Base-by-base conservation (phyloP, 768 basidiomycete genomes). In the Hemileccinum impolitum region DNA sequence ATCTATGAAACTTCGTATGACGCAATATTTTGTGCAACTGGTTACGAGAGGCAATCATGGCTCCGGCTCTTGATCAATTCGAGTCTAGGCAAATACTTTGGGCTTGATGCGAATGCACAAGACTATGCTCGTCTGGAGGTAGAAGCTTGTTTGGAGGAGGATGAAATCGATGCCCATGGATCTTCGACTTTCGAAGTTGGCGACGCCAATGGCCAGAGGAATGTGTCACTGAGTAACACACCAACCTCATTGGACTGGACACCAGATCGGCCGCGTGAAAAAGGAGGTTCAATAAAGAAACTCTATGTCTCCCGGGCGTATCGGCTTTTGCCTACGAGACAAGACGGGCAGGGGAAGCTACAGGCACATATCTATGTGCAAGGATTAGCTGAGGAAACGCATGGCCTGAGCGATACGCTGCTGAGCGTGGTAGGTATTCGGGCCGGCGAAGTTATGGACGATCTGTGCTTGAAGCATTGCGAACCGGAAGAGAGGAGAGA, bases 21-120 rank as follows among this genome's bases (percentile, higher is more conserved):
- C 56, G 68, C 62, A 23, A 59, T 81, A 56, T 60, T 81, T 44
- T 79, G 75, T 59, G 78, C 77, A 2, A 80, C 79, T 11, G 79
- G 79, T 12, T 81, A 80, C 57, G 72, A 78, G 48, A 71, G 77
- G 23, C 65, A 70, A n/a, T 64, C 67, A 0, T 80, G 77, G 77
- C 53, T 74, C 39, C 59, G 69, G 23, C 60, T 78, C 30, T 58
- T 79, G 51, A 66, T 70, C 21, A 51, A 68, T 19, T 76, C 77
- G 35, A 50, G 52, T 42, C 53, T 78, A 48, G 72, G 67, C 21
- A 62, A 65, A 49, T 58, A 67, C 44, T 73, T 73, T 37, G 72
- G 73, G 26, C 57, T 75, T 25, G 39, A 56, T 39, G 7, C 38
- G 21, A 21, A n/a, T 26, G 32, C 39, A 32, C 45, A 43, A 34